Evolutionary conservation across 1,284 basidiomycete species (phyloP), one percentile per base, ranked within the genome.

Genomic region (Heliocybe sulcata): DNA sequence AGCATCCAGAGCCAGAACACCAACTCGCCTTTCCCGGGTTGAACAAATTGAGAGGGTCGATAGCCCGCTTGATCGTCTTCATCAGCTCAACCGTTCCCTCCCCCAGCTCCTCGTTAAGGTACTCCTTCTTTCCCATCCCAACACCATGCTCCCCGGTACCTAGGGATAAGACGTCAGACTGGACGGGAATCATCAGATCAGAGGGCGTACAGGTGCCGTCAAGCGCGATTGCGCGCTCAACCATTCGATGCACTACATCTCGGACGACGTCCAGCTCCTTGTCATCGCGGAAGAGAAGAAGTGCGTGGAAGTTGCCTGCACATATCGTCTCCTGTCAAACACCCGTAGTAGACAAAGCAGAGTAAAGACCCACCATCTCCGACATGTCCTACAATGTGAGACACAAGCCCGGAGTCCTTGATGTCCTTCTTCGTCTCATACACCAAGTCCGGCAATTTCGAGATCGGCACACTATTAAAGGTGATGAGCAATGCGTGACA

Each of bases 101-200:
- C 0, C 93, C 92, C 0, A 96, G 77, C 66, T 95, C 93, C 55
- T 83, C 77, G 35, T 82, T 75, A 29, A 95, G 76, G 59, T 81
- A 90, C 57, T 82, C 78, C 58, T 79, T 82, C 74, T 94, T 94
- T 12, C 90, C 91, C n/a, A 93, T 72, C 0, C 92, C 92, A 8
- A 95, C 90, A 1, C 92, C 92, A 65, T 94, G 92, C 65, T 94
- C 92, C 10, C 92, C 92, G 0, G 86, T 87, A 63, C 83, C 81
- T 85, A 54, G 4, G 16, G 31, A 35, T 6, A 42, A 11, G 8
- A 9, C 16, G 22, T 26, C 38, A 33, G 29, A 9, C 38, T 9
- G 38, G 3, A 6, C 38, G n/a, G 8, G 4, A 8, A n/a, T 16
- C n/a, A 6, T 9, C 12, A 42, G 38, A 35, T 53, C 29, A 20